Base-by-base conservation (phyloP, 345 rosid species). In the Adansonia digitata region DNA sequence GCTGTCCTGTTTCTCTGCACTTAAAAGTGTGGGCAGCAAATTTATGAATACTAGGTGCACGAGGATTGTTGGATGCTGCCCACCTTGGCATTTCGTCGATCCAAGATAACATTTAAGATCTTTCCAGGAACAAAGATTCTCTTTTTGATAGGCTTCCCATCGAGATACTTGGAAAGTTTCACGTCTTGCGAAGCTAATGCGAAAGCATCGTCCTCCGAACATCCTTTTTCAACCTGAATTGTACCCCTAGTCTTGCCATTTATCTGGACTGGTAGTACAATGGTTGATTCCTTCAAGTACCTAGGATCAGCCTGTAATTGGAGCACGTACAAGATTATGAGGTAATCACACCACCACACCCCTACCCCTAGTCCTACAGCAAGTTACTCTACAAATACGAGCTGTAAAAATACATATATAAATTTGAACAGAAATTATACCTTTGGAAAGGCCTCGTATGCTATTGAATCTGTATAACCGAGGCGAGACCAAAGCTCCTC, bases 171-270 rank as follows among this genome's bases (percentile, higher is more conserved):
- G 61, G 85, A 73, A 49, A 92, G 87, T 65, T 91, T 91, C 74
- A 81, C 84, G 35, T 94, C 94, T 75, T 82, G 51, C 2, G 71
- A 66, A 43, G 93, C 98, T 79, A 92, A 64, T 74, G 60, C 63
- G 66, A 94, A 91, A 46, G 94, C 98, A 51, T 91, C 92, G 51
- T 89, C 97, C 85, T 92, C 97, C 8, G 93, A 81, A 73, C 95
- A 92, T 49, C 88, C 98, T 89, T 90, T 89, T 82, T 90, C 94
- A 2, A 94, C 87, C 76, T 86, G 84, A 76, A 94, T 85, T 62
- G 98, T 91, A 61, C 98, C 98, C 85, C 97, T 80, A 7, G 89
- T 94, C 86, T 88, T 94, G 75, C 98, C 98, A n/a, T 92, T 94
- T 77, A 94, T 91, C 88, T 94, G 98, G 81, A 94, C 90, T 12